A percentile compares a stretch with the other conserved stretches of the same genome.
phyloP scores from a whole-genome alignment of 2,329 filamentous ascomycete genomes.

The Claviceps digitariae region DNA sequence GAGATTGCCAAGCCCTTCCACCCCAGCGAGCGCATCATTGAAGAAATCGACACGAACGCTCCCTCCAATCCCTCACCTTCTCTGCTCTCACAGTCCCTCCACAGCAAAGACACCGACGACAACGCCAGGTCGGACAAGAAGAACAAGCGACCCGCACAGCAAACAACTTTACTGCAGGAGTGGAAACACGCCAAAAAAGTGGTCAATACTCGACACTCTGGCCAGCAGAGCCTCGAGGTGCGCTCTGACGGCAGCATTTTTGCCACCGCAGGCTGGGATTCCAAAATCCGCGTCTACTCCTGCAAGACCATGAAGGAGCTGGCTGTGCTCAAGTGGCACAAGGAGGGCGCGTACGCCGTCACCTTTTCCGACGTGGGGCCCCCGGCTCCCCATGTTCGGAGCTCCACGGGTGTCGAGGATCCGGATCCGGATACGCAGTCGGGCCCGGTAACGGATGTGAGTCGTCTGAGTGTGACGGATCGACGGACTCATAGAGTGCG shows the following conservation, averaged over 20 bases:
- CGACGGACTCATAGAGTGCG: conserved; percentile 51
- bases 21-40: conserved; percentile 3
- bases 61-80: conserved; percentile 6
- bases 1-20: conserved; percentile 8
- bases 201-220: conserved; percentile 72
- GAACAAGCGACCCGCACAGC: background rate
- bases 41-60: conserved; percentile 6
- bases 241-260: conserved; percentile 73
- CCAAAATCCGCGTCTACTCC: conserved; percentile 67
- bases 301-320: conserved; percentile 70
- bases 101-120: conserved; percentile 5
- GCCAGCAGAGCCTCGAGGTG: conserved; percentile 69
- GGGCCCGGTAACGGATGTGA: background rate
- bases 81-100: conserved; percentile 13
- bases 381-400: background rate
- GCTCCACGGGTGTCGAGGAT: background rate
- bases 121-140: background rate
- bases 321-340: conserved; percentile 90
- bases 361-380: conserved; percentile 46
- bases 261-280: conserved; percentile 89
- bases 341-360: conserved; percentile 70
- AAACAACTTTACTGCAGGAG: conserved; percentile 11
- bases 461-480: conserved; percentile 37
- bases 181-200: conserved; percentile 41
- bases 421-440: background rate